phyloP scores from a whole-genome alignment of 1,284 basidiomycete genomes.

The Sphaerobolus stellatus region DNA sequence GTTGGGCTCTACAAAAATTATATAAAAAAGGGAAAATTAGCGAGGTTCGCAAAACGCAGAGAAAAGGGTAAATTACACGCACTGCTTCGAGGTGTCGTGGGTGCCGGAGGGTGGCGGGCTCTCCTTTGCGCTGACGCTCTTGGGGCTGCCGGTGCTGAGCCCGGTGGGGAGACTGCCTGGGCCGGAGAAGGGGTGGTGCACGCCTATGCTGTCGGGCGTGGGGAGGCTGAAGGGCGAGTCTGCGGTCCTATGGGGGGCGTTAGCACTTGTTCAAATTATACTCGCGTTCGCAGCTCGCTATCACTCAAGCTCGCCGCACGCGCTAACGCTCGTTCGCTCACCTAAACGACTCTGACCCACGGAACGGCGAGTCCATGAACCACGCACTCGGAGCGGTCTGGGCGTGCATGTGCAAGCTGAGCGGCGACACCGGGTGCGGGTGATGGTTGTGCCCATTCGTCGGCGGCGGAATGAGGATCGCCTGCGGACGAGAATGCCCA shows the following conservation, averaged over 20 bases:
- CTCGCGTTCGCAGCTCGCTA: too few species aligned
- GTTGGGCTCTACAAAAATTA: constrained; percentile 34
- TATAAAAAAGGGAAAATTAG: too few species aligned
- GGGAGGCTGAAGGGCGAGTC: constrained; percentile 32
- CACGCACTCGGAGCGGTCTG: constrained; percentile 15
- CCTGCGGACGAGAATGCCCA: constrained; percentile 51
- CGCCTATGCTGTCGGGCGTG: constrained; percentile 38
- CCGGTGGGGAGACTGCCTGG: background rate
- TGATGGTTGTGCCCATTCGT: constrained; percentile 13
- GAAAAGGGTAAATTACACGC: constrained; percentile 23
- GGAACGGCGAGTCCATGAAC: constrained; percentile 9
- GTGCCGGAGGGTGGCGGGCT: constrained; percentile 24
- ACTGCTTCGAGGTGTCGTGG: constrained; percentile 44
- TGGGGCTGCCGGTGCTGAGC: too few species aligned
- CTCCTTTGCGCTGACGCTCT: constrained; percentile 21
- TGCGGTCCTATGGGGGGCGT: constrained; percentile 5
- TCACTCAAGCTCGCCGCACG: too few species aligned
- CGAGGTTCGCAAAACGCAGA: background rate
- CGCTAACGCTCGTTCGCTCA: too few species aligned
- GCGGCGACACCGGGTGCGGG: constrained; percentile 28
- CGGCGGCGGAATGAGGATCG: constrained; percentile 20
- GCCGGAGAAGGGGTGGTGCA: constrained; percentile 3
- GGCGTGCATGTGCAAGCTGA: constrained; percentile 29
- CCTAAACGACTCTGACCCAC: too few species aligned
- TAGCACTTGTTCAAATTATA: too few species aligned